A percentile compares a stretch with the other conserved stretches of the same genome.
Conservation (phyloP, 2,329 filamentous ascomycete genomes). For the Colletotrichum costaricense region DNA sequence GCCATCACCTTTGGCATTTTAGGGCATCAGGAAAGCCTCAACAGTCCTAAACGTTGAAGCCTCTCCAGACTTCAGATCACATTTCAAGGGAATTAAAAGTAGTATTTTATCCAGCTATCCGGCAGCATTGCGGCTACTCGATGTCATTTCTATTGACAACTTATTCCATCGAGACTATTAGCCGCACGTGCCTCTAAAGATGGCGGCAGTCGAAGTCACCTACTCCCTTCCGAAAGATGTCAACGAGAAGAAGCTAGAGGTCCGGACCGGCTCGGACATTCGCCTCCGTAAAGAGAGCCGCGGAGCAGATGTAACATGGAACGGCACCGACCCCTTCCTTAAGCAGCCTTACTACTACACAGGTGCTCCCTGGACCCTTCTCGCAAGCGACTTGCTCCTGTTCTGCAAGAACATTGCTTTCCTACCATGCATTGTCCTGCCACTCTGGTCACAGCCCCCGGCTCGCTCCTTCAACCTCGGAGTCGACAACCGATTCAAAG, state of each 20-base stretch:
- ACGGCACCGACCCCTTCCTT: neutral
- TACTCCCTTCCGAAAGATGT: neutral
- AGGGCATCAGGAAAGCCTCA: neutral
- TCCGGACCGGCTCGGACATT: neutral
- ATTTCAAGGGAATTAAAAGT: neutral
- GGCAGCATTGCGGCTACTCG: neutral
- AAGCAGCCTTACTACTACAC: slow-evolving; percentile 15
- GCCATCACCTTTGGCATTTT: neutral
- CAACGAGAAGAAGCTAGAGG: neutral
- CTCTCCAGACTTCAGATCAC: neutral
- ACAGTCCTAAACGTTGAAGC: neutral
- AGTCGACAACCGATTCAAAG: neutral
- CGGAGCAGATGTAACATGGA: neutral
- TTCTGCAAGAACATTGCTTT: neutral
- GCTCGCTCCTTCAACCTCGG: slow-evolving; percentile 17
- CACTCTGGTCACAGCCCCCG: slow-evolving; percentile 6
- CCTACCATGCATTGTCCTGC: slow-evolving; percentile 20
- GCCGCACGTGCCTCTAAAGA: neutral
- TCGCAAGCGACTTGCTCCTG: slow-evolving; percentile 5
- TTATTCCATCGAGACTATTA: neutral
- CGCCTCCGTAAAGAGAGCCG: neutral
- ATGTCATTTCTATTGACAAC: accelerated
- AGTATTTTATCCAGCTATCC: neutral
- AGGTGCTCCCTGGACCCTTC: slow-evolving; percentile 6
- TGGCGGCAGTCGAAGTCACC: neutral